Evolutionary conservation across 2,329 filamentous ascomycete genomes (phyloP), one percentile per base, ranked within the genome.

Genomic region (Annulohypoxylon truncatum): DNA sequence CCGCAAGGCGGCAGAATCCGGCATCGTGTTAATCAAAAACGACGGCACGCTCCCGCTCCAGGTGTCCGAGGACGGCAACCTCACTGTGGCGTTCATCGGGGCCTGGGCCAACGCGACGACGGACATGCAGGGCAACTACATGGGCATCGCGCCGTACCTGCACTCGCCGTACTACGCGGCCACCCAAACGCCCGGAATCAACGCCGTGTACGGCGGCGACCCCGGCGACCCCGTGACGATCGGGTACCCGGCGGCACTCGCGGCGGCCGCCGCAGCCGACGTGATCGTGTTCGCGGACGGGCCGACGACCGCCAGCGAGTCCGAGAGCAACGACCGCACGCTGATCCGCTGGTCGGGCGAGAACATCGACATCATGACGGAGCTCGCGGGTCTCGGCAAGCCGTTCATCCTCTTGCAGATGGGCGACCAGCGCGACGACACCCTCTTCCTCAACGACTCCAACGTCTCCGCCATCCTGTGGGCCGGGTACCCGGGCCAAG

Each of bases 251-350:
- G 57, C 65, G 0, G 80, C 80, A 4, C 61, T 82, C 13, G 75
- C 73, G 13, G 76, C 70, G 51, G 84, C 83, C 9, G 73, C 79
- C 18, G 73, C 78, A 1, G 79, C 84, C 3, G 85, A 88, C 70
- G 74, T 83, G 4, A 82, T 89, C 67, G 74, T 89, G 29, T 89
- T 82, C 68, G 77, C 83, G 12, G 85, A 84, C 40, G 87, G 87
- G n/a, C 76, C 77, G 3, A 79, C 84, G 4, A 85, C 85, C 58
- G 76, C 77, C 2, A 64, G 24, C 47, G 69, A 71, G 33, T 29
- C 58, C 9, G 87, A 89, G 71, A 79, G 76, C 18, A 79, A 77
- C 20, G 87, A 89, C 70, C 82, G 87, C 10, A 77, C 77, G 9
- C 72, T 77, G 10, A 81, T 89, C 48, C 75, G 77, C 5, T 89